Conservation (phyloP, 2,329 filamentous ascomycete species). For the Trichoderma koningiopsis region DNA sequence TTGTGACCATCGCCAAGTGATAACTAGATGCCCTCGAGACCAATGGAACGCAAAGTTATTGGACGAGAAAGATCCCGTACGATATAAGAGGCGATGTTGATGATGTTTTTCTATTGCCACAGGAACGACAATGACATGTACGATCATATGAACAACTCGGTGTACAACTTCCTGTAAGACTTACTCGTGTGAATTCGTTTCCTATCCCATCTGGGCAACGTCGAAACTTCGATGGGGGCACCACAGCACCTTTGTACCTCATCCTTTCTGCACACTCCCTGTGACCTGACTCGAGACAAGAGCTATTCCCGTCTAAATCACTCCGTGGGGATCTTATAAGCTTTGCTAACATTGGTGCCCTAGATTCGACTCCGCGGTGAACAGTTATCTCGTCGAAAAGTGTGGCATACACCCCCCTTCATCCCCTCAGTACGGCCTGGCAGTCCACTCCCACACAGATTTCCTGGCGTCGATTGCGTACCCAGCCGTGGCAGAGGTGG, state of each 20-base stretch:
- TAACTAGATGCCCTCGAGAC: neutral
- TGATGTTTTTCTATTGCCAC: conserved; percentile 23
- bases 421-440: conserved; percentile 75
- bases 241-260: neutral
- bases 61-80: neutral
- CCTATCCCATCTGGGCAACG: neutral
- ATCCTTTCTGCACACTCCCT: neutral
- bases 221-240: neutral
- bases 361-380: conserved; percentile 86
- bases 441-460: conserved; percentile 82
- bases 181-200: conserved; percentile 5
- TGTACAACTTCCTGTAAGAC: conserved; percentile 75
- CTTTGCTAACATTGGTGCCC: conserved; percentile 1
- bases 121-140: conserved; percentile 97
- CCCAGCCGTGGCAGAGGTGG: conserved; percentile 79
- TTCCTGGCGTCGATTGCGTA: conserved; percentile 83
- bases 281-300: neutral
- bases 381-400: conserved; percentile 80
- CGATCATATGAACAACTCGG: conserved; percentile 86
- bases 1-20: neutral
- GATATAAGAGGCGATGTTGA: conserved; percentile 3
- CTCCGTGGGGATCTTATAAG: neutral
- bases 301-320: neutral
- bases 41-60: neutral
- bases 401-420: conserved; percentile 72